Base-by-base conservation (phyloP, 2,329 filamentous ascomycete genomes). In the Didymosphaeria variabile region DNA sequence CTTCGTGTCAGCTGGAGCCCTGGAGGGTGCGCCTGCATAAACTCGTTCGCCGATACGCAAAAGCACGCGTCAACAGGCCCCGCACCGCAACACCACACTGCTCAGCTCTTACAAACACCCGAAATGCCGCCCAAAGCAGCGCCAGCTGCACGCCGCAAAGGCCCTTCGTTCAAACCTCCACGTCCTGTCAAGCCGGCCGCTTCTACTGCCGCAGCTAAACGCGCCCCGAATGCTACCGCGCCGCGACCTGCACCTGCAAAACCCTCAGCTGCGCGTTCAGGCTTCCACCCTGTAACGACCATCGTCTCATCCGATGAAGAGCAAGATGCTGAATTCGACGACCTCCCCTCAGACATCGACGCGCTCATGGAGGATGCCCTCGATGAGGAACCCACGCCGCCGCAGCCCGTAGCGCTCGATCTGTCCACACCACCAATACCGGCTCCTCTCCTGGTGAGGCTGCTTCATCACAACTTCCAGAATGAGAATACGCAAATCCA, bases 401-500 rank as follows among this genome's bases (percentile, higher is more conserved):
- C 26, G n/a, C 56, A 61, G 23, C 54, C 60, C 49, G 56, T 62
- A 44, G 57, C 66, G n/a, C 40, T 66, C 8, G 46, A 65, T 49
- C 51, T 70, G 40, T 60, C 64, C 26, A 62, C 66, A 34, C 71
- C 71, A 26, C 75, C 84, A 1, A 91, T 97, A 31, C 91, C 93
- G 0, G 83, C 86, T 3, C 88, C 92, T 46, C 83, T 98, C 0
- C 80, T 97, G 44, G 90, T 91, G 10, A 86, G 88, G 38, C 81
- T 97, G 3, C 82, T 97, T 36, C 90, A 96, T 74, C 88, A 94
- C 69, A 88, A 91, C 74, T 97, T 97, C 73, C 84, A 82, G 49
- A 80, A 90, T 31, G 58, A 68, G 13, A 68, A 74, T 15, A 76
- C 69, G 36, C 70, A 76, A 51, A 79, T 78, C 57, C 70, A 75